Evolutionary conservation across 768 basidiomycete genomes (phyloP).

Genomic region (Clavaria fumosa): DNA sequence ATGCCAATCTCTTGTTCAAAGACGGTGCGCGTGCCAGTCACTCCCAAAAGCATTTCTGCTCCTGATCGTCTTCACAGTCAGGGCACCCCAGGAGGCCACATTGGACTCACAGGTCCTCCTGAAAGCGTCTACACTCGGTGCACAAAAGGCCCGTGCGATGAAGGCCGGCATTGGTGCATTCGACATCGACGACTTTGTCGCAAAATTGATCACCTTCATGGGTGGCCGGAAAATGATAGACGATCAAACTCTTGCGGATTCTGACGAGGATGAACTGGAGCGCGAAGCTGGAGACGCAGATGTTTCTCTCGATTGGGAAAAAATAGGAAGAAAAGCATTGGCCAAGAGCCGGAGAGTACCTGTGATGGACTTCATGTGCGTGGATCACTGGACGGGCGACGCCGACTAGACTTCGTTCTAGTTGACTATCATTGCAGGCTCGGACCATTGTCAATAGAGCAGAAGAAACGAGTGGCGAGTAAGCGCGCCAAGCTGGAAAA

Average conservation of each 20-base stretch:
- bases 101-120: constrained; percentile 76
- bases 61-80: constrained; percentile 27
- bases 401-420: constrained; percentile 5
- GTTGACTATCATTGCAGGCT: constrained; percentile 53
- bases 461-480: constrained; percentile 49
- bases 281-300: constrained; percentile 31
- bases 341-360: constrained; percentile 69
- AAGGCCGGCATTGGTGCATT: constrained; percentile 80
- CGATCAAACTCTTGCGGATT: constrained; percentile 25
- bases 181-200: constrained; percentile 83
- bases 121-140: constrained; percentile 61
- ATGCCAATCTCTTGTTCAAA: constrained; percentile 46
- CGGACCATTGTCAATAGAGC: constrained; percentile 78
- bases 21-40: constrained; percentile 28
- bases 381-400: background rate
- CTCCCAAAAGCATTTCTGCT: background rate
- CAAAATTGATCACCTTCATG: constrained; percentile 60
- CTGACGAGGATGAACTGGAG: constrained; percentile 39
- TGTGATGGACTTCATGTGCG: constrained; percentile 80
- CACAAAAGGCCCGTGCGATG: constrained; percentile 82
- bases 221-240: constrained; percentile 43
- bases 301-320: constrained; percentile 60
- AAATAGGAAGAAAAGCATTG: constrained; percentile 71
- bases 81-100: constrained; percentile 75
- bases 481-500: constrained; percentile 61